phyloP scores from a whole-genome alignment of 768 basidiomycete genomes.

The Mycena vulgaris region DNA sequence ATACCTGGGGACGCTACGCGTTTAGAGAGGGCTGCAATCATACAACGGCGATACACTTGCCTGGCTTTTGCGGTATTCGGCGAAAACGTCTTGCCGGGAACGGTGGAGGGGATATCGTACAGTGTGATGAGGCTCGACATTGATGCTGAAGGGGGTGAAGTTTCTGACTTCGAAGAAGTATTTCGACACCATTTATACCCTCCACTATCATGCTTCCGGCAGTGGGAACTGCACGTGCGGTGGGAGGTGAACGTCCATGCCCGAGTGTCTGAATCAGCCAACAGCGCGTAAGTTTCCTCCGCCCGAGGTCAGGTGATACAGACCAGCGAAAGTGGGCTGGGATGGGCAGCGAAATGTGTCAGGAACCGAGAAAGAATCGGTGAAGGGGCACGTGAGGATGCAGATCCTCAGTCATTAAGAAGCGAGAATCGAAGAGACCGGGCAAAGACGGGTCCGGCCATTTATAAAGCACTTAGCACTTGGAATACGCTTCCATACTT shows the following conservation, averaged over 20 bases:
- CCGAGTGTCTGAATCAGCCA: neutral
- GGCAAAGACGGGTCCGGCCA: no score
- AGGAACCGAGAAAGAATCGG: no score
- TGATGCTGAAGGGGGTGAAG: neutral
- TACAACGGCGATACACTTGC: conserved; percentile 31
- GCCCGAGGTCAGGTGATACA: neutral
- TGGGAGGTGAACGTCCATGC: neutral
- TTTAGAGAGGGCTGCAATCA: neutral
- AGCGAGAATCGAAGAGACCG: no score
- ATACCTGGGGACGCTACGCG: conserved; percentile 41
- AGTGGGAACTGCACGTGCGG: neutral
- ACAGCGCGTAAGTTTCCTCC: no score
- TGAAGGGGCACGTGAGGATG: no score
- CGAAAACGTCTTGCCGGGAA: conserved; percentile 49
- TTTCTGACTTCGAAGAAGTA: neutral
- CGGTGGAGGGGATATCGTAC: conserved; percentile 56
- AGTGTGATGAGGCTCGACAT: conserved; percentile 48
- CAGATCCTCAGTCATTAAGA: no score
- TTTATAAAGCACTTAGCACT: no score
- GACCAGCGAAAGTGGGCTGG: neutral
- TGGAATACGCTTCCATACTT: no score
- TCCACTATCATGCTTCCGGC: no score
- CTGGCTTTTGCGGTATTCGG: conserved; percentile 53
- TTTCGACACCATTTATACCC: neutral
- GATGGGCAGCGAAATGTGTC: neutral